phyloP scores from a whole-genome alignment of 1,139 yeast species.

The Yamadazyma jaroonii region DNA sequence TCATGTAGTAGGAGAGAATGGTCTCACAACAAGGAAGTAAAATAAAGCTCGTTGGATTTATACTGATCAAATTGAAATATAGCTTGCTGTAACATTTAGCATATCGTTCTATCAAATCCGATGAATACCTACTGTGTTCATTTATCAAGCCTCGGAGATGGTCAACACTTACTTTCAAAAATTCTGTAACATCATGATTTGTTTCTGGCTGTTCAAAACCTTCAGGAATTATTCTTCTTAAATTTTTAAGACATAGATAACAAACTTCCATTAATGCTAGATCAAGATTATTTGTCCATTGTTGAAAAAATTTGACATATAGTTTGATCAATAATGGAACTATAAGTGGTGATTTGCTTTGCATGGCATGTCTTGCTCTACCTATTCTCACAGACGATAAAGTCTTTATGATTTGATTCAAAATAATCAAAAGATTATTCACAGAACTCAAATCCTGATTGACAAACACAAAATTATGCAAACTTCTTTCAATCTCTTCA shows the following conservation, averaged over 20 bases:
- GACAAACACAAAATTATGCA: slow-evolving; percentile 46
- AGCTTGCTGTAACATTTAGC: slow-evolving; percentile 76
- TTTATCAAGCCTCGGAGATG: slow-evolving; percentile 60
- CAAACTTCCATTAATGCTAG: slow-evolving; percentile 63
- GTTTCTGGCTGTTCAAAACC: slow-evolving; percentile 72
- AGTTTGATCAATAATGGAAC: slow-evolving; percentile 57
- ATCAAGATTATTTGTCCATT: slow-evolving; percentile 54
- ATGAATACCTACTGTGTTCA: slow-evolving; percentile 51
- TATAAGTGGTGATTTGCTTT: slow-evolving; percentile 62
- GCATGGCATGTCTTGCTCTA: slow-evolving; percentile 75
- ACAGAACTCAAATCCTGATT: slow-evolving; percentile 49
- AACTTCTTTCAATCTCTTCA: slow-evolving; percentile 48
- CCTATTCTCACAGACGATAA: slow-evolving; percentile 80
- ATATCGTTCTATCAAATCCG: slow-evolving; percentile 65
- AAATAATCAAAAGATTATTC: slow-evolving; percentile 60
- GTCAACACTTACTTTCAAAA: slow-evolving; percentile 53
- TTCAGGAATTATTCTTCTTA: slow-evolving; percentile 72
- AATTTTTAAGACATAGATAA: slow-evolving; percentile 69
- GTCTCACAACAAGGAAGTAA: slow-evolving; percentile 63
- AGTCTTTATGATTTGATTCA: slow-evolving; percentile 75
- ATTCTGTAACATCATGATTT: slow-evolving; percentile 55
- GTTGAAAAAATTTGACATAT: slow-evolving; percentile 57
- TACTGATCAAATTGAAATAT: slow-evolving; percentile 52
- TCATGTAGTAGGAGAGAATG: slow-evolving; percentile 56
- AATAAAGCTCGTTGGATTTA: slow-evolving; percentile 70